A percentile compares a stretch with the other conserved stretches of the same genome.
These are phyloP conservation scores for Aschersonia sp. DNA, from an alignment of 2,329 filamentous ascomycete genomes.

Conservation along the genomic window DNA sequence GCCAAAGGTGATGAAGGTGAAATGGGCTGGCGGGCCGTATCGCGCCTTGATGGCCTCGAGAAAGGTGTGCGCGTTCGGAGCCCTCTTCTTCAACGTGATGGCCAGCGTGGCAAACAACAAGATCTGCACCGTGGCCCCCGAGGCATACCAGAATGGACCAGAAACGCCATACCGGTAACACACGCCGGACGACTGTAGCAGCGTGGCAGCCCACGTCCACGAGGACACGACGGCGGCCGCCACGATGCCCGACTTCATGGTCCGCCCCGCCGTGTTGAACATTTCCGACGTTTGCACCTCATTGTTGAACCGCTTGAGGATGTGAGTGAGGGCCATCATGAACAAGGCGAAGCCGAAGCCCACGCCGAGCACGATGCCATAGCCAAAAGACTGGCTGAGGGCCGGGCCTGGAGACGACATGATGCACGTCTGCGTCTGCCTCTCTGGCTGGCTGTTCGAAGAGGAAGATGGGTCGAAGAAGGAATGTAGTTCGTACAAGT, in stretches of 20 bases:
- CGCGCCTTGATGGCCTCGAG: conserved; percentile 72
- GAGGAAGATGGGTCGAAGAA: too few species aligned
- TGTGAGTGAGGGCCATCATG: conserved; percentile 61
- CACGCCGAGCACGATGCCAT: conserved; percentile 63
- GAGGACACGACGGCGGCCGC: conserved; percentile 82
- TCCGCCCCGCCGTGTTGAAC: conserved; percentile 79
- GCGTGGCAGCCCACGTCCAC: conserved; percentile 85
- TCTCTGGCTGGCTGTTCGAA: not conserved
- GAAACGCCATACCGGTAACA: conserved; percentile 66
- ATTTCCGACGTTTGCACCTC: conserved; percentile 85
- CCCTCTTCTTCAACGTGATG: conserved; percentile 76
- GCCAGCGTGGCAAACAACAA: conserved; percentile 81
- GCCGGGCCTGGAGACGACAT: conserved; percentile 15
- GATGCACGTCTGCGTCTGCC: not conserved
- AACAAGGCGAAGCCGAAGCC: conserved; percentile 62
- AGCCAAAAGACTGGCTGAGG: conserved; percentile 51
- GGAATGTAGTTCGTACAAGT: too few species aligned
- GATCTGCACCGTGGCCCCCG: conserved; percentile 72
- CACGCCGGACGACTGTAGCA: conserved; percentile 67
- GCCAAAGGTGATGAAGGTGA: conserved; percentile 71
- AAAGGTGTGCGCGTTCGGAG: conserved; percentile 77
- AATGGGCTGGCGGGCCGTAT: conserved; percentile 58
- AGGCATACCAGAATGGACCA: conserved; percentile 46
- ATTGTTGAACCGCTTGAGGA: conserved; percentile 43
- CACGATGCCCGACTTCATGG: conserved; percentile 79